A percentile compares a stretch with the other conserved stretches of the same genome.
These are phyloP conservation scores for Fusarium goolgardi DNA, from an alignment of 2,329 filamentous ascomycete species.

Conservation along the genomic window DNA sequence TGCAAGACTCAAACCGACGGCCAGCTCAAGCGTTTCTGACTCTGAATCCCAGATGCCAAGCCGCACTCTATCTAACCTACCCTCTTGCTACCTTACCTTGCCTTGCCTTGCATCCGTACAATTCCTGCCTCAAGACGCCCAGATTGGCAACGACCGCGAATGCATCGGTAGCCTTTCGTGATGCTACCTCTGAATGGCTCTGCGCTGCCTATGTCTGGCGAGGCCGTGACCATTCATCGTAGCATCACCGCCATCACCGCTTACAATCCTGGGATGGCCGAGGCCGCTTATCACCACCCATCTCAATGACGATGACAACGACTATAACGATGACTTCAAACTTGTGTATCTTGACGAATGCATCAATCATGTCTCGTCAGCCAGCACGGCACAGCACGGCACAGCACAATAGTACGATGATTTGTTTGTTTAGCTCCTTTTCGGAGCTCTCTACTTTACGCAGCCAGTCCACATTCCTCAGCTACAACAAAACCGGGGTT, in stretches of 20 bases:
- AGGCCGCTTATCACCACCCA: constrained; percentile 20
- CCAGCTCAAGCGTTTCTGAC: constrained; percentile 21
- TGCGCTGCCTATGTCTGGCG: constrained; percentile 3
- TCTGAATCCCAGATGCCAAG: constrained; percentile 32
- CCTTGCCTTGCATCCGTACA: constrained; percentile 1
- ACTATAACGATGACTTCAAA: constrained; percentile 3
- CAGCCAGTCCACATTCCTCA: constrained; percentile 29
- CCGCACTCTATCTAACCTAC: constrained; percentile 7
- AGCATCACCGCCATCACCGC: constrained; percentile 41
- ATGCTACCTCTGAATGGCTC: constrained; percentile 9
- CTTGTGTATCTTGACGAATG: not conserved
- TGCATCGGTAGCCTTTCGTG: constrained; percentile 23
- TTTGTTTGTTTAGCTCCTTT: constrained; percentile 3
- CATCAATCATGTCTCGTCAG: constrained; percentile 15
- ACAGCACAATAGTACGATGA: not conserved
- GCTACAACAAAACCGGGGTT: constrained; percentile 21
- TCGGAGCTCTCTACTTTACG: constrained; percentile 5
- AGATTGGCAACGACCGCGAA: constrained; percentile 47
- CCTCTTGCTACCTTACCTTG: not conserved
- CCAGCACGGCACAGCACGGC: not conserved
- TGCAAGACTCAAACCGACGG: constrained; percentile 35
- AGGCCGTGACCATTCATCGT: constrained; percentile 10
- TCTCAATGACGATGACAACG: not conserved
- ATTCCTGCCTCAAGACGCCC: constrained; percentile 24
- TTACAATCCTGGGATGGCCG: constrained; percentile 7